Evolutionary conservation across 306 rosid genomes (phyloP).

Genomic region (Prunus padus): DNA sequence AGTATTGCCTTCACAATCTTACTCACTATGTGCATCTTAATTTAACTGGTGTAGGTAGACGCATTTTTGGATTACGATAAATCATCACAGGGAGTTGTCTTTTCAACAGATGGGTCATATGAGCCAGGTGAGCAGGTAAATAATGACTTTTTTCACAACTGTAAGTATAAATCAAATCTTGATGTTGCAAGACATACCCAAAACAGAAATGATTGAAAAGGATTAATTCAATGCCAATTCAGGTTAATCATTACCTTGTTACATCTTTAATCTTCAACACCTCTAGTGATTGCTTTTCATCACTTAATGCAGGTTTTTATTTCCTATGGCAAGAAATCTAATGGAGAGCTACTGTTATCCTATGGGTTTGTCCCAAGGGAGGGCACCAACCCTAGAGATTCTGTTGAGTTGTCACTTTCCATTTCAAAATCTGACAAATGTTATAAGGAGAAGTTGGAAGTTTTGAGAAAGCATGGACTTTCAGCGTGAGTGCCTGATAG

Average conservation of each 20-base stretch:
- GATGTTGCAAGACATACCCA: background rate
- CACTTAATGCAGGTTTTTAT: conserved; percentile 73
- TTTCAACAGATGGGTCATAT: conserved; percentile 74
- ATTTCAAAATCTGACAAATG: conserved; percentile 69
- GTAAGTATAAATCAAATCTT: background rate
- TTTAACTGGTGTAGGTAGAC: conserved; percentile 66
- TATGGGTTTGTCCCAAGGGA: conserved; percentile 94
- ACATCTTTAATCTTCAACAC: background rate
- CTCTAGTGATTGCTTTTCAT: conserved; percentile 22
- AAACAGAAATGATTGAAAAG: background rate
- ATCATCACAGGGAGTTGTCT: conserved; percentile 76
- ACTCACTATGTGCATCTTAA: conserved; percentile 17
- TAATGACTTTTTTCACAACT: conserved; percentile 21
- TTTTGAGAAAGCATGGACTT: conserved; percentile 62
- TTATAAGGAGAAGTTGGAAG: conserved; percentile 68
- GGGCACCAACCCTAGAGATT: conserved; percentile 87
- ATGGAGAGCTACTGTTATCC: conserved; percentile 86
- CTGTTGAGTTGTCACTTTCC: conserved; percentile 77
- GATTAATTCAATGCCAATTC: background rate
- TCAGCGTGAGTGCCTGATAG: conserved; percentile 53
- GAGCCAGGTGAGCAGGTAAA: conserved; percentile 99
- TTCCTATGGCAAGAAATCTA: conserved; percentile 92
- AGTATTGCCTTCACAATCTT: conserved; percentile 9
- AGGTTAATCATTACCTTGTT: background rate
- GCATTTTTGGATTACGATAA: conserved; percentile 89